A percentile compares a stretch with the other conserved stretches of the same genome.
phyloP scores from a whole-genome alignment of 805 yeast species.

The Schizosaccharomyces osmophilus region DNA sequence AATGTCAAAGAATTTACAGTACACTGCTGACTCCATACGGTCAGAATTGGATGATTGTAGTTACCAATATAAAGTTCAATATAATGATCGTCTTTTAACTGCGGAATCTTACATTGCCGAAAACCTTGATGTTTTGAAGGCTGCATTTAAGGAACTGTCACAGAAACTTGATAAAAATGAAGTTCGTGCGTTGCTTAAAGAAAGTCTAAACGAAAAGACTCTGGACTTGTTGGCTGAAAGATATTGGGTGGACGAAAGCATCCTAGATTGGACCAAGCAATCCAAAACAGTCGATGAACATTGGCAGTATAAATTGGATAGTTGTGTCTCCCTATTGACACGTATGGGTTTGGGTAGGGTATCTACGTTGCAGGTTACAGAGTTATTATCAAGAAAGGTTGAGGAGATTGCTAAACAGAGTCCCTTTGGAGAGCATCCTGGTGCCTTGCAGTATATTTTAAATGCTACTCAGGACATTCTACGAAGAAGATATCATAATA shows the following conservation, averaged over 20 bases:
- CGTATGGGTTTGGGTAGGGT: constrained; percentile 84
- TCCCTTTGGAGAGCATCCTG: constrained; percentile 61
- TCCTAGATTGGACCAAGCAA: constrained; percentile 30
- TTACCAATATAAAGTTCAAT: constrained; percentile 84
- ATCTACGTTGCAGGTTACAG: constrained; percentile 61
- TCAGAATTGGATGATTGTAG: constrained; percentile 84
- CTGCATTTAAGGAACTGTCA: constrained; percentile 67
- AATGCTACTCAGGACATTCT: constrained; percentile 70
- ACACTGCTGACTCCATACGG: constrained; percentile 64
- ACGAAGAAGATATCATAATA: constrained; percentile 54
- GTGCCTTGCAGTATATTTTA: constrained; percentile 53
- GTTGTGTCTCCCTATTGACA: constrained; percentile 61
- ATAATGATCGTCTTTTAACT: constrained; percentile 78
- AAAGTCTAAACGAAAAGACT: constrained; percentile 71
- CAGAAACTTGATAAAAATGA: constrained; percentile 64
- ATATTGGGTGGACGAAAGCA: constrained; percentile 39
- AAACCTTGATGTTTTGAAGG: constrained; percentile 65
- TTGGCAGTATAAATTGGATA: constrained; percentile 74
- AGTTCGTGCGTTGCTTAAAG: constrained; percentile 49
- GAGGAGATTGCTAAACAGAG: constrained; percentile 29
- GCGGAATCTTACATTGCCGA: constrained; percentile 87
- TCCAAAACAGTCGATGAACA: constrained; percentile 37
- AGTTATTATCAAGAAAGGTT: constrained; percentile 51
- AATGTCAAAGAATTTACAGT: constrained; percentile 70
- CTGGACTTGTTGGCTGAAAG: constrained; percentile 67